Base-by-base conservation (phyloP, 306 rosid species). In the Rosa rugosa region DNA sequence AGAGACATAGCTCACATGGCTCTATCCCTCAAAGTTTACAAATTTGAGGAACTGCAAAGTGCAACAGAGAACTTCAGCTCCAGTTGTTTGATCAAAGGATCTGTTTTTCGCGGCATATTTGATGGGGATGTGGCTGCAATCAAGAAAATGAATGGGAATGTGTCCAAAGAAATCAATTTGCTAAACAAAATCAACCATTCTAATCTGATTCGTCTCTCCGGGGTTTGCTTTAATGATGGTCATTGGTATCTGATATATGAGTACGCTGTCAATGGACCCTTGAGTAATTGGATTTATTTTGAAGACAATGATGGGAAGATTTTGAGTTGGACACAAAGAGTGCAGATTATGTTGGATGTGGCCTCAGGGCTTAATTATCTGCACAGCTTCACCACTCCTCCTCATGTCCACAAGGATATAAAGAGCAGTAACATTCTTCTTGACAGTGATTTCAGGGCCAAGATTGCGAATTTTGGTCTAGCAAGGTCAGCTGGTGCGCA, bases 291-390 rank as follows among this genome's bases (percentile, higher is more conserved):
- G 97, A 86, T 95, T 68, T 84, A 75, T 54, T 45, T 69, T 45
- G 80, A 76, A 76, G 80, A 45, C 31, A 66, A 54, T 8, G 73
- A 81, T 57, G 90, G 76, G 1, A 92, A 82, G 57, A 69, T 84
- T 72, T 79, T 92, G 71, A 90, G 68, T 81, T 95, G 99, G 98
- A 83, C 64, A 0, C 95, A 88, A 76, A 88, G 97, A 77, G 80
- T 91, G 17, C 93, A 86, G 72, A 84, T 95, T 77, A 84, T 86
- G 18, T 77, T 95, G 41, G 99, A 95, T 86, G 97, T 91, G 44
- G 97, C 97, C 44, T 84, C 83, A 1, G 98, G 95, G 77, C 87
- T 95, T 50, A 87, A 90, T 23, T 90, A 92, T 91, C 98, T 95
- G 38, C 99, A 92, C 67, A 82, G 90, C 81, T 92, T 85, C 88